Base-by-base conservation (phyloP, 768 basidiomycete genomes). In the Melanogaster broomeanus region DNA sequence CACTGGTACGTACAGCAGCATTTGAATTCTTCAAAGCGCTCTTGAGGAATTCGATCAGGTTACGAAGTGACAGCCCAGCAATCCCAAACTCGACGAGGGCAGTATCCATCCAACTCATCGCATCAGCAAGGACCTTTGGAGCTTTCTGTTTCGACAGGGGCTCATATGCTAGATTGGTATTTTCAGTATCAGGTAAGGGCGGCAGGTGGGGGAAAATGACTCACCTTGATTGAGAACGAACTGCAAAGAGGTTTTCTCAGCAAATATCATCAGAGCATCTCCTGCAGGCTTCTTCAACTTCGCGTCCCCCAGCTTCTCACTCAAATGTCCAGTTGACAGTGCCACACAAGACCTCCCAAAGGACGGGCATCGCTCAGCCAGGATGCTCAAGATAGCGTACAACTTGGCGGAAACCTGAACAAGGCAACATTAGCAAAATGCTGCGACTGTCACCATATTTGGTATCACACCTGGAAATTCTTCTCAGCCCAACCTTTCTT, bases 401-500 rank as follows among this genome's bases (percentile, higher is more conserved):
- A 98, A 68, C 69, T 95, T 98, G 15, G 86, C 77, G 6, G 91
- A 94, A 41, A 99, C 95, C 94, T 98, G 48, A 22, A 45, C 27
- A 31, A 40, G 18, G 24, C 1, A 51, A 38, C 21, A 40, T 59
- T 24, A 61, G 53, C 40, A n/a, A 5, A 50, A 33, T 18, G 16
- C 39, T n/a, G 37, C 44, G 12, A 25, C 21, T 27, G 6, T 24
- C 13, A 28, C 6, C 1, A 45, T 38, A 48, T 25, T 19, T 5
- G 21, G 62, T 70, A 43, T 25, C 31, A 49, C 53, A 90, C 95
- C 75, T 99, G 96, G 59, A 99, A 99, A 63, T 98, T 99, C 77
- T 97, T 98, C 74, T 99, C 97, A n/a, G 78, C 81, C 94, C 93
- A 98, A 3, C 95, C 93, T 57, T 90, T 93, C 77, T 96, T 98